These are phyloP conservation scores for Chrysanthemum seticuspe DNA, from an alignment of 129 eudicot species.

Conservation along the genomic window DNA sequence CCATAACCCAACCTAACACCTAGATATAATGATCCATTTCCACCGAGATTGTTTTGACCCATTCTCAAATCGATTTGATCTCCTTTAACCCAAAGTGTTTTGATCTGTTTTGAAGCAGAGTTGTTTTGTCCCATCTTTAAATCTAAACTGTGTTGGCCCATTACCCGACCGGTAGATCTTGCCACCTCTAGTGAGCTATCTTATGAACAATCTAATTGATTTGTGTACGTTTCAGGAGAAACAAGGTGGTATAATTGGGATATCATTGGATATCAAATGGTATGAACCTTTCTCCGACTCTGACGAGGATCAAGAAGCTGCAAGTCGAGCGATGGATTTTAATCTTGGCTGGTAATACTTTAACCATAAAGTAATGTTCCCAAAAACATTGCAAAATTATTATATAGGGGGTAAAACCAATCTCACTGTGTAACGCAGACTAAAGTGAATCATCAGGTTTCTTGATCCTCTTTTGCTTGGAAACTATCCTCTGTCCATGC, in stretches of 20 bases:
- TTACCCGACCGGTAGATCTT: neutral
- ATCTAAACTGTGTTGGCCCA: neutral
- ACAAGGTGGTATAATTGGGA: slow-evolving; percentile 79
- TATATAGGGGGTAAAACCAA: slow-evolving; percentile 20
- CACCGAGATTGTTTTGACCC: no score
- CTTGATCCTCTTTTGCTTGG: slow-evolving; percentile 94
- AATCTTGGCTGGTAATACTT: slow-evolving; percentile 86
- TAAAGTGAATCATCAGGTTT: slow-evolving; percentile 79
- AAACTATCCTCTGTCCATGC: slow-evolving; percentile 87
- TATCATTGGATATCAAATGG: slow-evolving; percentile 84
- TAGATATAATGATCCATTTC: neutral
- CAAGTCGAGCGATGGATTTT: slow-evolving; percentile 84
- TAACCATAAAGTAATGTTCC: slow-evolving; percentile 1
- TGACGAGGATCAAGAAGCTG: slow-evolving; percentile 81
- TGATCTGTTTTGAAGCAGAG: neutral
- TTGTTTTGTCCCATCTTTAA: no score
- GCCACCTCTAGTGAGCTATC: neutral
- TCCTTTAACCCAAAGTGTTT: neutral
- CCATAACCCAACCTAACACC: neutral
- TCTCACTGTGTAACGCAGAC: slow-evolving; percentile 31
- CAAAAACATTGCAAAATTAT: slow-evolving; percentile 5
- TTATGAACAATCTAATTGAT: neutral
- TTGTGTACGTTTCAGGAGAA: slow-evolving; percentile 45
- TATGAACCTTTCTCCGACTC: slow-evolving; percentile 70
- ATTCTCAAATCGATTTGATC: no score